Evolutionary conservation across 2,329 filamentous ascomycete genomes (phyloP).

Genomic region (Ophiostoma himal-ulmi): DNA sequence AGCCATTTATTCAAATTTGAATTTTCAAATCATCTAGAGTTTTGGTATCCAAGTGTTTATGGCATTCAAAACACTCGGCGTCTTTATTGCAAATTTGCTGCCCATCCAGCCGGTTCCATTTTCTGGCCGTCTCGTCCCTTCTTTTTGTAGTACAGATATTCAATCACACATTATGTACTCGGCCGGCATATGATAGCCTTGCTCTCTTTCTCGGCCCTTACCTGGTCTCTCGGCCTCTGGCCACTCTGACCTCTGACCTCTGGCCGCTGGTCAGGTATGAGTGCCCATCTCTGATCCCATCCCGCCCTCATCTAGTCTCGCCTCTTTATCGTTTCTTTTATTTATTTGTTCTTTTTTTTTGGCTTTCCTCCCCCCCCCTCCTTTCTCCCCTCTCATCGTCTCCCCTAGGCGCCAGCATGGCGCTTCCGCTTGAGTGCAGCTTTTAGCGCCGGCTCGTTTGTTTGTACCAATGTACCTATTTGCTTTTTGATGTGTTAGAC

Average conservation of each 20-base stretch:
- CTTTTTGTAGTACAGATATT: not conserved
- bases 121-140: not conserved
- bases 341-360: not conserved
- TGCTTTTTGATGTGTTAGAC: not conserved
- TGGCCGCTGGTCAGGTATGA: not conserved
- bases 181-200: not conserved
- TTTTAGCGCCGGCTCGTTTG: not conserved
- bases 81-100: not conserved
- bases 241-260: not conserved
- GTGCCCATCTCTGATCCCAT: not conserved
- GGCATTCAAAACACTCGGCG: too few species aligned
- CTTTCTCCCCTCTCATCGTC: conserved; percentile 6
- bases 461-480: not conserved
- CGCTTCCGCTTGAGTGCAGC: conserved; percentile 20
- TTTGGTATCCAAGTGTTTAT: not conserved
- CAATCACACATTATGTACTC: not conserved
- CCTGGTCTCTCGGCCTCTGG: not conserved
- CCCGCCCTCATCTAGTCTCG: not conserved
- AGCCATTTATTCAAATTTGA: not conserved
- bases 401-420: conserved; percentile 21
- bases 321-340: not conserved
- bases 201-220: not conserved
- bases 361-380: not conserved
- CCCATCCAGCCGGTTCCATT: not conserved
- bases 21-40: not conserved